Evolutionary conservation across 2,329 filamentous ascomycete species (phyloP).

Genomic region (Neocatenulostroma microsporum): DNA sequence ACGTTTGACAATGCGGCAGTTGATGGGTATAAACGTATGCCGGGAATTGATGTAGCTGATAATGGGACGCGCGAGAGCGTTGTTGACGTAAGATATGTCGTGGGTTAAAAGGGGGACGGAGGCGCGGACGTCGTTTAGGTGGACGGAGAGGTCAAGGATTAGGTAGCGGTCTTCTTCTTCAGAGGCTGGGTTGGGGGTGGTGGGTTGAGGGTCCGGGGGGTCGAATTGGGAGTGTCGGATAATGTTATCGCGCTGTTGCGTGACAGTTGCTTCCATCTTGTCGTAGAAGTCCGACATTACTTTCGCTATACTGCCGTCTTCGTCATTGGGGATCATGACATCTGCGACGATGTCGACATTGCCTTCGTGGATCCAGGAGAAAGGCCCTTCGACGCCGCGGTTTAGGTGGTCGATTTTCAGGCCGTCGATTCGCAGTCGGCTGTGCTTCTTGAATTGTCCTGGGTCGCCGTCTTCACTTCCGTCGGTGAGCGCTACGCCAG

Average conservation of each 20-base stretch:
- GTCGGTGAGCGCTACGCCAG: slow-evolving; percentile 54
- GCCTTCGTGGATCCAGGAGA: slow-evolving; percentile 96
- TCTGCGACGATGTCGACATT: slow-evolving; percentile 96
- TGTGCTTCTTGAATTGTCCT: slow-evolving; percentile 90
- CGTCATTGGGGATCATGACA: slow-evolving; percentile 84
- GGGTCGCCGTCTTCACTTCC: slow-evolving; percentile 55
- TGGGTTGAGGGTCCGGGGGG: no score
- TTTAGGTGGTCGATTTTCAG: slow-evolving; percentile 95
- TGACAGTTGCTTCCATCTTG: slow-evolving; percentile 85
- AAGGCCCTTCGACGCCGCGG: slow-evolving; percentile 82
- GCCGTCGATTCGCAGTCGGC: slow-evolving; percentile 81
- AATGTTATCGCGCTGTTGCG: no score
- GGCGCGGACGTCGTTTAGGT: slow-evolving; percentile 90
- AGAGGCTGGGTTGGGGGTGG: slow-evolving; percentile 1
- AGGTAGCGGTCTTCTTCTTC: slow-evolving; percentile 66
- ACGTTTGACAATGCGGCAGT: slow-evolving; percentile 87
- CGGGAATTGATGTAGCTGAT: slow-evolving; percentile 97
- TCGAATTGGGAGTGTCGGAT: no score
- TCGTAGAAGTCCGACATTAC: slow-evolving; percentile 98
- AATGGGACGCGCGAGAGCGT: slow-evolving; percentile 87
- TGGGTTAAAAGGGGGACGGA: slow-evolving; percentile 86
- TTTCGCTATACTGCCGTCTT: slow-evolving; percentile 81
- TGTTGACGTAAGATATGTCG: slow-evolving; percentile 91
- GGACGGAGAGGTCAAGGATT: slow-evolving; percentile 89
- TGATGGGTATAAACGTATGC: slow-evolving; percentile 78